These are phyloP conservation scores for Scedosporium apiospermum DNA, from an alignment of 2,329 filamentous ascomycete genomes.

Conservation along the genomic window DNA sequence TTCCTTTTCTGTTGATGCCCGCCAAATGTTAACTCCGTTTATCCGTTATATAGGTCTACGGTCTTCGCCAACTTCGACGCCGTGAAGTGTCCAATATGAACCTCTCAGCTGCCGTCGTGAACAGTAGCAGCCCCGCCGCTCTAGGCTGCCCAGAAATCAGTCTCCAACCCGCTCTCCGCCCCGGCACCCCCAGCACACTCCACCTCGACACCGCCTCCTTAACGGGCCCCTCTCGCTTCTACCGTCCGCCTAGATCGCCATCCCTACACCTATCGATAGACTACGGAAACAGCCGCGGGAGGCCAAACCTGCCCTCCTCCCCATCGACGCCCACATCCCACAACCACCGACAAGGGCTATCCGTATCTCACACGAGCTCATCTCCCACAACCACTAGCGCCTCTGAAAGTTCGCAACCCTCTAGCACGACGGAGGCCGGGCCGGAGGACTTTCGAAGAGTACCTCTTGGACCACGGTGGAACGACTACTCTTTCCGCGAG, in stretches of 20 bases:
- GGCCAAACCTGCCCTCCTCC: neutral
- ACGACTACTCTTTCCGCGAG: constrained; percentile 26
- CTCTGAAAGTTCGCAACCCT: neutral
- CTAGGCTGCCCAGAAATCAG: neutral
- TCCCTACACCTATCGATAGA: neutral
- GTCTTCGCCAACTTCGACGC: constrained; percentile 18
- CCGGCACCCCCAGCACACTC: neutral
- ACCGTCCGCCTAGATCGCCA: constrained; percentile 8
- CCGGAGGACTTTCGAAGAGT: neutral
- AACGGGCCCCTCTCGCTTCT: neutral
- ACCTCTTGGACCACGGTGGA: constrained; percentile 15
- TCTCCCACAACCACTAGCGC: neutral
- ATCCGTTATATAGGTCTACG: constrained; percentile 13
- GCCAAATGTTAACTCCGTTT: neutral
- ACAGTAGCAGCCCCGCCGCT: neutral
- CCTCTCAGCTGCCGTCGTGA: constrained; percentile 3
- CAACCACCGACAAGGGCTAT: too few relatives aligned
- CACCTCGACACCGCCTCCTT: constrained; percentile 10
- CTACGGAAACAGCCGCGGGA: neutral
- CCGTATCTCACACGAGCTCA: too few relatives aligned
- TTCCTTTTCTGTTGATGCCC: neutral
- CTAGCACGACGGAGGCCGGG: neutral
- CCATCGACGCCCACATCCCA: neutral
- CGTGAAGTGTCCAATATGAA: constrained; percentile 10
- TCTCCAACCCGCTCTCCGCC: neutral